Conservation (phyloP, 495 filamentous ascomycete species). For the Trichoderma virens region DNA sequence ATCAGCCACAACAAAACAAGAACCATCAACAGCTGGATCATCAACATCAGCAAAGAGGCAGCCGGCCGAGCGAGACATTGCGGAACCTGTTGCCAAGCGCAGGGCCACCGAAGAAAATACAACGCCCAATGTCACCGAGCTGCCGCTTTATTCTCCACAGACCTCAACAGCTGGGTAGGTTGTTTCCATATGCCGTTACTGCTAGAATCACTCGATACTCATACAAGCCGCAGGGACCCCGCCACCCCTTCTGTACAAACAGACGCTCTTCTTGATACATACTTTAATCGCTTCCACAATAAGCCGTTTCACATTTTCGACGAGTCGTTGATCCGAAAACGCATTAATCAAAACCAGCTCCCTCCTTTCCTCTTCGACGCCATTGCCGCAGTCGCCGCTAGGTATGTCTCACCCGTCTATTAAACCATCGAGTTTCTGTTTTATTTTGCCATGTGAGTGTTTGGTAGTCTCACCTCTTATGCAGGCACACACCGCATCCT, state of each 20-base stretch:
- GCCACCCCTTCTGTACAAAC: constrained; percentile 36
- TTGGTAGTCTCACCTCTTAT: constrained; percentile 10
- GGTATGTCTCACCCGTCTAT: constrained; percentile 53
- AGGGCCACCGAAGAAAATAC: background rate
- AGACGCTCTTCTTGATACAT: constrained; percentile 62
- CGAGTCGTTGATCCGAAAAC: constrained; percentile 60
- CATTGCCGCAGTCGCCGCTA: constrained; percentile 62
- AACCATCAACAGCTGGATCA: constrained; percentile 16
- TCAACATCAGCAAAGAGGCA: constrained; percentile 14
- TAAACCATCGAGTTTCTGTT: no score
- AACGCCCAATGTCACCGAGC: constrained; percentile 3
- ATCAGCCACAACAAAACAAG: constrained; percentile 16
- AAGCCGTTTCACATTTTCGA: constrained; percentile 75
- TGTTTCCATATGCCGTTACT: background rate
- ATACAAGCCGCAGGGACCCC: constrained; percentile 25
- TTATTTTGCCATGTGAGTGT: constrained; percentile 9
- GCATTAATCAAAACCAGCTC: constrained; percentile 56
- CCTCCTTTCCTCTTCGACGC: constrained; percentile 57
- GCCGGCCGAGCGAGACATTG: constrained; percentile 2
- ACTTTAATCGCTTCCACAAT: constrained; percentile 67
- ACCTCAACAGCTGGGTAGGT: constrained; percentile 19
- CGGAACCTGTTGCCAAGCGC: constrained; percentile 8
- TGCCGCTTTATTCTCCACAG: constrained; percentile 27
- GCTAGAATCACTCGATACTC: constrained; percentile 13
- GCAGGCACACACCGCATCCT: constrained; percentile 57